Conservation (phyloP, 345 rosid genomes). For the Chamaenerion angustifolium region DNA sequence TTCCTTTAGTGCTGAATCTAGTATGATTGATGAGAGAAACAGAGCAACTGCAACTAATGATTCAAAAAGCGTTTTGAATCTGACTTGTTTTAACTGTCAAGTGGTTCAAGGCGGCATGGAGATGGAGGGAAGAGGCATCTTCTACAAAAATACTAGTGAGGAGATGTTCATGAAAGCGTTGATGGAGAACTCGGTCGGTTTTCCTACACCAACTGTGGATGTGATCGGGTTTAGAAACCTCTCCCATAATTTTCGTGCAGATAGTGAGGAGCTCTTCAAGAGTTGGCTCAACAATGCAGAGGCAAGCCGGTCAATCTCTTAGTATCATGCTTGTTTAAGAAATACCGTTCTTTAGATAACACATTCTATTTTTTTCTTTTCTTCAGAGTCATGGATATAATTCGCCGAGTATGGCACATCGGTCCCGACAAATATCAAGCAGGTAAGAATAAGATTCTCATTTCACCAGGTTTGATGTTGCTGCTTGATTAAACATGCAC, state of each 20-base stretch:
- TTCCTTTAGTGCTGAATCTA: too few relatives aligned
- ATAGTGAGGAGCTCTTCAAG: constrained; percentile 70
- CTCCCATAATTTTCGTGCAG: constrained; percentile 36
- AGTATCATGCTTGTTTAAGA: neutral
- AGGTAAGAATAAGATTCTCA: constrained; percentile 16
- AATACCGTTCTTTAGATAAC: neutral
- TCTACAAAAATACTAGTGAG: constrained; percentile 49
- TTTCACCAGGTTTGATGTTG: too few relatives aligned
- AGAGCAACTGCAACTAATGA: constrained; percentile 4
- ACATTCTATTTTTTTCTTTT: constrained; percentile 4
- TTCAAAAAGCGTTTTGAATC: constrained; percentile 7
- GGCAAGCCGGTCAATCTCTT: constrained; percentile 26
- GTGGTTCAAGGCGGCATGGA: constrained; percentile 16
- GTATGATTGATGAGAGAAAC: constrained; percentile 6
- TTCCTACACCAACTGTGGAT: constrained; percentile 45
- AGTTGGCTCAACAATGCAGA: constrained; percentile 67
- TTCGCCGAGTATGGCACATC: constrained; percentile 36
- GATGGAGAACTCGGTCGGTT: constrained; percentile 44
- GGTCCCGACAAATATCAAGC: constrained; percentile 43
- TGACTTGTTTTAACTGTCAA: constrained; percentile 6
- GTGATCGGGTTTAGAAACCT: constrained; percentile 45
- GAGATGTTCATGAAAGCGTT: constrained; percentile 49
- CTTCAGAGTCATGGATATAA: constrained; percentile 34
- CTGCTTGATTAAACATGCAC: neutral
- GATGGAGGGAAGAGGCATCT: constrained; percentile 32